Conservation (phyloP, 1,139 yeast species). For the Yamadazyma sp. region DNA sequence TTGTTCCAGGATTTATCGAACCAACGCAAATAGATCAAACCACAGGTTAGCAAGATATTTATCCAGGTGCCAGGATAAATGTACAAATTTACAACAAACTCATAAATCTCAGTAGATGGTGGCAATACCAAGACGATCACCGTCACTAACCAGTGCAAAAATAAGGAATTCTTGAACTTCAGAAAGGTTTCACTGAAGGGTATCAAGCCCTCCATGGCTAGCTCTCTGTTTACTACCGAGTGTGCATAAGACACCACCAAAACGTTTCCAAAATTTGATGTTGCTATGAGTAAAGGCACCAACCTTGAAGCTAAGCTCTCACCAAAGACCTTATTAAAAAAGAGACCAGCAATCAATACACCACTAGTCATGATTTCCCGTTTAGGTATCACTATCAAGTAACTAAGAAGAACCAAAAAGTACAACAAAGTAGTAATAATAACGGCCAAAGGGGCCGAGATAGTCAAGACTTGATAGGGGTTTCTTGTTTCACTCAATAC, state of each 20-base stretch:
- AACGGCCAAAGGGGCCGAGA: slow-evolving; percentile 74
- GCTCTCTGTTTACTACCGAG: slow-evolving; percentile 72
- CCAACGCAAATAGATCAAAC: slow-evolving; percentile 38
- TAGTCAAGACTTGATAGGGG: slow-evolving; percentile 65
- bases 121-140: slow-evolving; percentile 45
- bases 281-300: slow-evolving; percentile 70
- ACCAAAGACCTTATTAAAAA: slow-evolving; percentile 75
- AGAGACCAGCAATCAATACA: slow-evolving; percentile 70
- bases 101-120: slow-evolving; percentile 49
- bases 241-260: slow-evolving; percentile 77
- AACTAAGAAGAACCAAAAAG: slow-evolving; percentile 68
- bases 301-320: slow-evolving; percentile 58
- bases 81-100: slow-evolving; percentile 48
- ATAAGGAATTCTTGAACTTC: slow-evolving; percentile 45
- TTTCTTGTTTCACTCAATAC: slow-evolving; percentile 45
- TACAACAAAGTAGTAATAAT: slow-evolving; percentile 59
- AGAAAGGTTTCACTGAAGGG: slow-evolving; percentile 64
- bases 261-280: slow-evolving; percentile 77
- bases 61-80: slow-evolving; percentile 56
- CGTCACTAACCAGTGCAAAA: slow-evolving; percentile 50
- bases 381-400: slow-evolving; percentile 74
- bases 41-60: slow-evolving; percentile 40
- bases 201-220: slow-evolving; percentile 69
- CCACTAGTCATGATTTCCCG: slow-evolving; percentile 61
- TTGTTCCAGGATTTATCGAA: slow-evolving; percentile 14